These are phyloP conservation scores for Chlorella sorokiniana DNA, from an alignment of 139 green algal species.

Conservation along the genomic window DNA sequence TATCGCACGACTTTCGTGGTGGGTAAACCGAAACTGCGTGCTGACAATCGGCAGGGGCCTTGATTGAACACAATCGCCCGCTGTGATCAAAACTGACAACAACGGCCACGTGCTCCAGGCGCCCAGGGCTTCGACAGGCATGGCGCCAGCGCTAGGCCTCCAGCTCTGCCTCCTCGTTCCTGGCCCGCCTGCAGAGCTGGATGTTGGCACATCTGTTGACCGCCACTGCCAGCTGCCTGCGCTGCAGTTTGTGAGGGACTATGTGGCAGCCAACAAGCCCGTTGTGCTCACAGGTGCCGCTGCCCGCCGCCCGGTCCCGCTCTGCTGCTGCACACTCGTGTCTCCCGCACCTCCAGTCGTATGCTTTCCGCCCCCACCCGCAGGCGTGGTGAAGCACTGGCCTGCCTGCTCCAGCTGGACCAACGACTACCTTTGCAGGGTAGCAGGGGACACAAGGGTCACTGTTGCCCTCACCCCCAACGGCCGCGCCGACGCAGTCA, in stretches of 20 bases:
- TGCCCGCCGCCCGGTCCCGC: background rate
- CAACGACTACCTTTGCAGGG: slow-evolving; percentile 20
- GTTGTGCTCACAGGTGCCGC: slow-evolving; percentile 33
- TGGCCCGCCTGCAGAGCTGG: slow-evolving; percentile 28
- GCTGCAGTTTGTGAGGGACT: slow-evolving; percentile 38
- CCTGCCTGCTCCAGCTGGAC: slow-evolving; percentile 29
- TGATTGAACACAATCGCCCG: background rate
- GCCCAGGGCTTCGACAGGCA: background rate
- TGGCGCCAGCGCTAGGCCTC: background rate
- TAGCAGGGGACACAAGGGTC: slow-evolving; percentile 17
- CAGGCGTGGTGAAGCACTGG: slow-evolving; percentile 25
- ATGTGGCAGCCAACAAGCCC: slow-evolving; percentile 37
- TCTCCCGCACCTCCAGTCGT: background rate
- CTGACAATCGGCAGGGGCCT: background rate
- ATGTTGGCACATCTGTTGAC: slow-evolving; percentile 28
- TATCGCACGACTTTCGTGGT: slow-evolving; percentile 25
- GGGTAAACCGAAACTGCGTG: background rate
- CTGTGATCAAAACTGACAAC: background rate
- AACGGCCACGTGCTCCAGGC: background rate
- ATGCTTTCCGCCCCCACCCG: background rate
- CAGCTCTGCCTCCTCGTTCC: background rate
- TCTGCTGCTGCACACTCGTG: background rate
- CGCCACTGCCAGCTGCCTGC: slow-evolving; percentile 8
- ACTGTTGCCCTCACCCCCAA: slow-evolving; percentile 47
- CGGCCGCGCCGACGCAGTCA: slow-evolving; percentile 38